Conservation (phyloP, 768 basidiomycete species). For the Russula sp. region DNA sequence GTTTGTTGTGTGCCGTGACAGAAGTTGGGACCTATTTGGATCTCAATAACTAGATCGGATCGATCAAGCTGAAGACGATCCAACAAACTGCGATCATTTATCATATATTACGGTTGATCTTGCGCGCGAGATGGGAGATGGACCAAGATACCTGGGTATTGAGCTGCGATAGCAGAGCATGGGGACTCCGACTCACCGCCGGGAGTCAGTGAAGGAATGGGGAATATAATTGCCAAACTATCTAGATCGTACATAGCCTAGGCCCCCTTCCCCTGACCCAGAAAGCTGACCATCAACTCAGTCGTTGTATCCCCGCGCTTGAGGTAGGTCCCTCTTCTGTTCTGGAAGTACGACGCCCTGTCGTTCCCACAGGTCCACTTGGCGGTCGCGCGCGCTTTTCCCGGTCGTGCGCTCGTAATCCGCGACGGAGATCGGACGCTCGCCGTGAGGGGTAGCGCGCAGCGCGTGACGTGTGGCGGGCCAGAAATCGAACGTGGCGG, state of each 20-base stretch:
- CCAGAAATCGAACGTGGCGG: constrained; percentile 81
- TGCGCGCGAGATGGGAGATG: neutral
- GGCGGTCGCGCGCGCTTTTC: constrained; percentile 65
- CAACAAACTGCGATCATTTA: neutral
- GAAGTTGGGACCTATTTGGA: constrained; percentile 10
- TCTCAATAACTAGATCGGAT: constrained; percentile 16
- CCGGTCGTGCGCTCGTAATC: constrained; percentile 62
- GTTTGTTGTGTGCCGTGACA: neutral
- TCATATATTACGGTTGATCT: neutral
- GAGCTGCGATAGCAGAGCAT: no score
- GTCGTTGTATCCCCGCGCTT: constrained; percentile 57
- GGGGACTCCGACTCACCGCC: no score
- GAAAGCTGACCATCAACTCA: constrained; percentile 23
- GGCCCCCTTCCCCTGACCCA: no score
- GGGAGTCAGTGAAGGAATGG: no score
- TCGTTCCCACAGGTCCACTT: constrained; percentile 65
- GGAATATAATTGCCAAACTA: no score
- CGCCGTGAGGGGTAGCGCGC: constrained; percentile 76
- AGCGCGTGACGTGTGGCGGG: constrained; percentile 71
- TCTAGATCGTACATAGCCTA: no score
- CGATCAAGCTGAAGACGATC: constrained; percentile 6
- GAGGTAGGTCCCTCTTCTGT: constrained; percentile 30
- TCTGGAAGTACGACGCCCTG: constrained; percentile 46
- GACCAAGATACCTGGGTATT: neutral
- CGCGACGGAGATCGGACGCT: constrained; percentile 68